A percentile compares a stretch with the other conserved stretches of the same genome.
Conservation (phyloP, 2,329 filamentous ascomycete species). For the Trichothecium roseum region DNA sequence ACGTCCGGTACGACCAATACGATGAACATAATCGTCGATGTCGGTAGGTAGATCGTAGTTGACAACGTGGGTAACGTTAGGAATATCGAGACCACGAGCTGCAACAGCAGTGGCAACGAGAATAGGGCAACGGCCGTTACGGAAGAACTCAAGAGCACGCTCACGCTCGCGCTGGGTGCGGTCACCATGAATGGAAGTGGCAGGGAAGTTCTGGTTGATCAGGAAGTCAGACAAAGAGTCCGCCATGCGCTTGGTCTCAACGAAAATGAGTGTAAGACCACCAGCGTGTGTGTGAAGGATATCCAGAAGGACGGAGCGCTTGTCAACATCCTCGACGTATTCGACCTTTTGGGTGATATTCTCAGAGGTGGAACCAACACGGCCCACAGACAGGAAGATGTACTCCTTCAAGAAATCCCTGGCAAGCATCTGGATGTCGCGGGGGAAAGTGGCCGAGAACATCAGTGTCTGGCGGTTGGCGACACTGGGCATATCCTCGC, state of each 20-base stretch:
- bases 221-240: conserved; percentile 96
- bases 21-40: conserved; percentile 97
- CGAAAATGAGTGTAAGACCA: conserved; percentile 92
- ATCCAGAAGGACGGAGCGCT: conserved; percentile 93
- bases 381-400: conserved; percentile 95
- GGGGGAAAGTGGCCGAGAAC: conserved; percentile 99
- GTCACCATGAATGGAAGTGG: conserved; percentile 97
- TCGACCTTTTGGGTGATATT: conserved; percentile 99
- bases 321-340: conserved; percentile 94
- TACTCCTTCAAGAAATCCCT: conserved; percentile 99
- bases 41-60: conserved; percentile 99
- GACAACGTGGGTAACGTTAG: conserved; percentile 93
- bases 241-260: conserved; percentile 99
- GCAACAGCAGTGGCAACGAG: conserved; percentile 95
- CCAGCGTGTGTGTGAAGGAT: conserved; percentile 90
- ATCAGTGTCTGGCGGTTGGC: conserved; percentile 91
- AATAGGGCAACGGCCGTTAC: conserved; percentile 89
- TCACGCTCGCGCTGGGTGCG: conserved; percentile 98
- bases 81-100: conserved; percentile 83
- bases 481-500: conserved; percentile 90
- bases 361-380: conserved; percentile 98
- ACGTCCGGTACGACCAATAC: conserved; percentile 99
- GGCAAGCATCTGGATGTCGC: conserved; percentile 98
- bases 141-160: conserved; percentile 94
- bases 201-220: conserved; percentile 97